Conservation (phyloP, 257 asterid species). For the Scutellaria baicalensis region DNA sequence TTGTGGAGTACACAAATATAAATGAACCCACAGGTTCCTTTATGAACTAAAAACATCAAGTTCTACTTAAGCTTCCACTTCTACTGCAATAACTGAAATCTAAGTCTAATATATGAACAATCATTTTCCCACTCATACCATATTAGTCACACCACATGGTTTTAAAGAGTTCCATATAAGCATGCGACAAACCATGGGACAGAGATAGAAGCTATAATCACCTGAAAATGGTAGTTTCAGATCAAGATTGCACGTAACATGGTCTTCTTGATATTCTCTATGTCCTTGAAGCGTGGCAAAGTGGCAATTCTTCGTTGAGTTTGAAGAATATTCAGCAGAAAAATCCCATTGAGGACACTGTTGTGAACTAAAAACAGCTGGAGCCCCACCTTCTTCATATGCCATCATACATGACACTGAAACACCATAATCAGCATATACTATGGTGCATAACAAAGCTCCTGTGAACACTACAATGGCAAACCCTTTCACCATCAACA, state of each 20-base stretch:
- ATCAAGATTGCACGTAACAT: constrained; percentile 47
- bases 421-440: constrained; percentile 27
- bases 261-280: constrained; percentile 74
- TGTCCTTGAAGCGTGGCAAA: constrained; percentile 61
- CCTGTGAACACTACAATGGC: constrained; percentile 4
- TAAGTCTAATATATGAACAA: neutral
- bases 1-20: too few relatives aligned
- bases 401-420: constrained; percentile 60
- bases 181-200: neutral
- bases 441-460: constrained; percentile 17
- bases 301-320: constrained; percentile 34
- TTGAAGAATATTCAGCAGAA: constrained; percentile 19
- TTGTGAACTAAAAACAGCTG: constrained; percentile 39
- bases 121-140: neutral
- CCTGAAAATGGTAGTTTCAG: constrained; percentile 53
- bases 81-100: neutral
- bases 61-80: neutral
- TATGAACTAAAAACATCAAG: too few relatives aligned
- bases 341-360: constrained; percentile 44
- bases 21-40: too few relatives aligned
- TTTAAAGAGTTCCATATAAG: neutral
- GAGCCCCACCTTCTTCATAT: constrained; percentile 63
- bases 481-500: constrained; percentile 11
- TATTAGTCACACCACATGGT: neutral
- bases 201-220: constrained; percentile 4